These are phyloP conservation scores for Carex pumila DNA, from an alignment of 176 grass and related monocot species.

Conservation along the genomic window DNA sequence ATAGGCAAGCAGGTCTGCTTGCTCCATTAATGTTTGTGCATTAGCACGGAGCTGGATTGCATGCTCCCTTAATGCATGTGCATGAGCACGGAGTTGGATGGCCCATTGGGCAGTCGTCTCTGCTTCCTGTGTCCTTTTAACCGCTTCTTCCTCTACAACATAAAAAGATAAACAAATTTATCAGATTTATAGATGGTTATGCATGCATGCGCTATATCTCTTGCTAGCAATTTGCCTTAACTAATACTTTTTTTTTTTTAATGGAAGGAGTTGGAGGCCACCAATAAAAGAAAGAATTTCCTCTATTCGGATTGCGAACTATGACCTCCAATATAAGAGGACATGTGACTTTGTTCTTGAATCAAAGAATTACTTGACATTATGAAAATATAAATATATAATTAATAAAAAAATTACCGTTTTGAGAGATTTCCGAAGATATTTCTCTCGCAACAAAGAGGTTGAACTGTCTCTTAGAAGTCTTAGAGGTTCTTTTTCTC, in stretches of 20 bases:
- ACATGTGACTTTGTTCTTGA: too few species aligned
- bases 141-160: constrained; percentile 24
- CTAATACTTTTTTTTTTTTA: neutral
- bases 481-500: constrained; percentile 38
- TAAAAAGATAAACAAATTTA: constrained; percentile 10
- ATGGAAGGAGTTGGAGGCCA: too few species aligned
- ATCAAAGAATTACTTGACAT: neutral
- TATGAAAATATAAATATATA: neutral
- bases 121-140: constrained; percentile 43
- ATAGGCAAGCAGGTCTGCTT: neutral
- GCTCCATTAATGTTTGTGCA: neutral
- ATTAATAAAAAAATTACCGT: neutral
- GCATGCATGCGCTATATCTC: too few species aligned
- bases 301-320: too few species aligned
- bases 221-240: too few species aligned
- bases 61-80: neutral
- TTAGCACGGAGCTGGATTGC: neutral
- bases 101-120: constrained; percentile 32
- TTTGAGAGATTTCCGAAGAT: neutral
- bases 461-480: constrained; percentile 50
- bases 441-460: constrained; percentile 23
- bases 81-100: neutral
- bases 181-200: too few species aligned
- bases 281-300: too few species aligned
- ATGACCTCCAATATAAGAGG: too few species aligned